These are phyloP conservation scores for Rhodomyrtus tomentosa DNA, from an alignment of 345 rosid genomes.

Conservation along the genomic window DNA sequence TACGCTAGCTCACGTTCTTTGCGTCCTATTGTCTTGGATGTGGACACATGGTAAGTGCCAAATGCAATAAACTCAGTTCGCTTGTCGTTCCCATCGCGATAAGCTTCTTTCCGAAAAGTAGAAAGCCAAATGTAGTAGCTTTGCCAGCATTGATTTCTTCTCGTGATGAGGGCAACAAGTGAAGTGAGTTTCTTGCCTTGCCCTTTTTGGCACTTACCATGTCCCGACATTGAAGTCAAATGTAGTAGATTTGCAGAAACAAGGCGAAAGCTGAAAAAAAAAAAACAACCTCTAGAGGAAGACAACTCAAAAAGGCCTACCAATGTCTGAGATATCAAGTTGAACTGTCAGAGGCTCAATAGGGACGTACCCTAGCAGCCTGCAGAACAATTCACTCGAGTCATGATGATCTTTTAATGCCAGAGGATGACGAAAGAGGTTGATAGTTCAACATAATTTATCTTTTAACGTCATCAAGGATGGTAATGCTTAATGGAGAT, in stretches of 20 bases:
- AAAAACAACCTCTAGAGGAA: constrained; percentile 74
- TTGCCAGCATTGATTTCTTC: neutral
- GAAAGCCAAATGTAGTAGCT: neutral
- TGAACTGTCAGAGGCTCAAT: constrained; percentile 95
- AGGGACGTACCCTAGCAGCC: constrained; percentile 77
- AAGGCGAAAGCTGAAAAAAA: neutral
- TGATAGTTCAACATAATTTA: constrained; percentile 2
- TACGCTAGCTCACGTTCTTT: constrained; percentile 44
- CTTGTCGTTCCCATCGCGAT: constrained; percentile 91
- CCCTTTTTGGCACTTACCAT: too few relatives aligned
- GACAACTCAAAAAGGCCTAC: constrained; percentile 87
- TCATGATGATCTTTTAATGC: neutral
- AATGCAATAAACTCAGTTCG: constrained; percentile 64
- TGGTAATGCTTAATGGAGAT: constrained; percentile 88
- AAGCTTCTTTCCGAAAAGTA: constrained; percentile 65
- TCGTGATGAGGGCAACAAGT: too few relatives aligned
- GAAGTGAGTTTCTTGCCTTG: too few relatives aligned
- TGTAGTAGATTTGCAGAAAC: neutral
- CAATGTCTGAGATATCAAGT: constrained; percentile 73
- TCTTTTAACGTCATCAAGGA: constrained; percentile 98
- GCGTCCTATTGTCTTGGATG: constrained; percentile 52
- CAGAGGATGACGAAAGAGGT: neutral
- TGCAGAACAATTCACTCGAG: constrained; percentile 14
- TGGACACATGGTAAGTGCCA: constrained; percentile 58
- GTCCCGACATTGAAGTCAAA: too few relatives aligned